Base-by-base conservation (phyloP, 2,329 filamentous ascomycete species). In the Diplodia sapinea region DNA sequence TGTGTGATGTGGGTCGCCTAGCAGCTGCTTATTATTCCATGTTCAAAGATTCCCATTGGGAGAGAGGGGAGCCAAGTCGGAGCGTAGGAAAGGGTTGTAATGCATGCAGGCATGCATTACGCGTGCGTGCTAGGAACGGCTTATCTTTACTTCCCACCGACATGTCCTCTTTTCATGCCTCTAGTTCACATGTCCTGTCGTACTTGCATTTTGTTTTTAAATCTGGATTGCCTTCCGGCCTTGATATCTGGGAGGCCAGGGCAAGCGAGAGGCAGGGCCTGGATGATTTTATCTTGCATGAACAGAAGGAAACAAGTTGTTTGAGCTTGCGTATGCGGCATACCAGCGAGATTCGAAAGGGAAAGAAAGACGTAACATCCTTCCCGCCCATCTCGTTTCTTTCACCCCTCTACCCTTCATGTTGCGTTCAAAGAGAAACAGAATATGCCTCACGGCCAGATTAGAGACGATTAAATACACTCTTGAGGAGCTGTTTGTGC, bases 371-470 rank as follows among this genome's bases (percentile, higher is more conserved):
- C 26, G 26, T 26, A 26, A 26, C 40, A 5, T 47, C 17, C 40
- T 15, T 7, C 17, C 40, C 7, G 15, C 4, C 4, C 20, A 20
- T 47, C 31, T 33, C 31, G 31, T 33, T 47, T n/a, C 43, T 9
- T 4, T n/a, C n/a, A 47, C n/a, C 17, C 36, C 36, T 12, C n/a
- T 47, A 20, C 8, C 36, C 36, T 12, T 11, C 20, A 20, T 8
- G 17, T 47, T n/a, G 43, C 17, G 43, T n/a, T 4, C 43, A 11
- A 36, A 17, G 17, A 31, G 23, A 54, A 33, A 65, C 36, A 49
- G 62, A 15, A 23, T 33, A 20, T 29, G 62, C 62, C 62, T 65
- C 62, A 47, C 62, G 62, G 62, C 62, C 5, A 31, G 17, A 15
- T 6, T 12, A 3, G 8, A 47, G 43, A 8, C 9, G 17, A 47